These are phyloP conservation scores for Didymella segeticola DNA, from an alignment of 2,329 filamentous ascomycete genomes.

Conservation along the genomic window DNA sequence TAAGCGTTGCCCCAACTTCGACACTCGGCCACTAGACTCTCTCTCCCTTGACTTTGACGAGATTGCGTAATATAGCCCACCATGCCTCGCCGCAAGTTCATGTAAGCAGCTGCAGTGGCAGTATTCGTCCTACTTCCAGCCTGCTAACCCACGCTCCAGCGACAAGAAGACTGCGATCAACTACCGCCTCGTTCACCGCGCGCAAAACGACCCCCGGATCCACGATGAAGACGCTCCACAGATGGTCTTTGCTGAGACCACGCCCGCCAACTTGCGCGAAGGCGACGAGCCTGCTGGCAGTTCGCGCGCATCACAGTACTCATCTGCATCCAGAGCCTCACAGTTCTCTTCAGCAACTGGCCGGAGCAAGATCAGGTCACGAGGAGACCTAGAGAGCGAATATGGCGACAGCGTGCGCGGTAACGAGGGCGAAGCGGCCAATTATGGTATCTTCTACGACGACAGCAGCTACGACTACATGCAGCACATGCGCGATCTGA, in stretches of 20 bases:
- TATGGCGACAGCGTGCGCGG: constrained; percentile 75
- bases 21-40: constrained; percentile 16
- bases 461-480: constrained; percentile 98
- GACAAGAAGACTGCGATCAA: constrained; percentile 93
- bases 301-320: constrained; percentile 55
- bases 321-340: constrained; percentile 19
- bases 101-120: constrained; percentile 57
- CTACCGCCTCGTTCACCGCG: constrained; percentile 92
- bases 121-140: constrained; percentile 11
- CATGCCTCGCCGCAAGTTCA: constrained; percentile 79
- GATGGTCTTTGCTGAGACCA: constrained; percentile 82
- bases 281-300: constrained; percentile 52
- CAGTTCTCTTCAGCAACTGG: constrained; percentile 37
- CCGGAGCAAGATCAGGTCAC: constrained; percentile 65
- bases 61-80: constrained; percentile 46
- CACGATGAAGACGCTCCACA: constrained; percentile 88
- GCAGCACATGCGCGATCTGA: constrained; percentile 94
- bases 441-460: constrained; percentile 92
- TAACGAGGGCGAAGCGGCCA: constrained; percentile 96
- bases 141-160: constrained; percentile 54
- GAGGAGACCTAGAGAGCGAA: constrained; percentile 77
- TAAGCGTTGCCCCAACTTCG: constrained; percentile 30
- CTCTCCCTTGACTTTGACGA: neutral
- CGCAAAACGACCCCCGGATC: constrained; percentile 96
- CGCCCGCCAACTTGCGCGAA: constrained; percentile 48